Evolutionary conservation across 164 flowering plant genomes (phyloP).

Genomic region (Tetracentron sinense): DNA sequence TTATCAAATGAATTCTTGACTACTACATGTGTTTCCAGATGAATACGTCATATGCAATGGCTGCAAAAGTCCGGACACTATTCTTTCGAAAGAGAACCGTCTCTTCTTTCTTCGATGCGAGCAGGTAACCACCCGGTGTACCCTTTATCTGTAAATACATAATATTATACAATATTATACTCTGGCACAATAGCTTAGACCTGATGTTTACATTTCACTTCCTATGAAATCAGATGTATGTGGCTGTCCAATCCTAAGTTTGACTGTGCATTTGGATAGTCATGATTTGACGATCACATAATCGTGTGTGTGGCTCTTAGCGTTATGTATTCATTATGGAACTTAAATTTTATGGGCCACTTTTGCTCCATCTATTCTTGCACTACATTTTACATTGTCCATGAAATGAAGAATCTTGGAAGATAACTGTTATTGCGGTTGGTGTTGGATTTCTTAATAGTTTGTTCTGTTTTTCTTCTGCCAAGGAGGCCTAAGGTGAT

Average conservation of each 20-base stretch:
- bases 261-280: too few relatives aligned
- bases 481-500: conserved; percentile 5
- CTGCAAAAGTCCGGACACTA: conserved; percentile 82
- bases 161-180: background rate
- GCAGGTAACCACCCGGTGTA: conserved; percentile 37
- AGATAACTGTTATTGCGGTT: background rate
- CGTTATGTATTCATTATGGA: background rate
- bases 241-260: too few relatives aligned
- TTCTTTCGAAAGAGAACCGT: conserved; percentile 79
- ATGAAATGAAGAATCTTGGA: background rate
- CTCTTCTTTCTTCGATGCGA: conserved; percentile 82
- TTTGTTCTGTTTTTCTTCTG: background rate
- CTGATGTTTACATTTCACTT: background rate
- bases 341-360: background rate
- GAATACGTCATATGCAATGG: conserved; percentile 83
- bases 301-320: background rate
- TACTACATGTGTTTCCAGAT: conserved; percentile 33
- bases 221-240: too few relatives aligned
- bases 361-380: background rate
- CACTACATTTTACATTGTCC: background rate
- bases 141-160: background rate
- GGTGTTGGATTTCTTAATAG: background rate
- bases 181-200: background rate
- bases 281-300: too few relatives aligned
- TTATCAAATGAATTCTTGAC: background rate